These are phyloP conservation scores for Hypoxylon rickii DNA, from an alignment of 495 filamentous ascomycete species.

Conservation along the genomic window DNA sequence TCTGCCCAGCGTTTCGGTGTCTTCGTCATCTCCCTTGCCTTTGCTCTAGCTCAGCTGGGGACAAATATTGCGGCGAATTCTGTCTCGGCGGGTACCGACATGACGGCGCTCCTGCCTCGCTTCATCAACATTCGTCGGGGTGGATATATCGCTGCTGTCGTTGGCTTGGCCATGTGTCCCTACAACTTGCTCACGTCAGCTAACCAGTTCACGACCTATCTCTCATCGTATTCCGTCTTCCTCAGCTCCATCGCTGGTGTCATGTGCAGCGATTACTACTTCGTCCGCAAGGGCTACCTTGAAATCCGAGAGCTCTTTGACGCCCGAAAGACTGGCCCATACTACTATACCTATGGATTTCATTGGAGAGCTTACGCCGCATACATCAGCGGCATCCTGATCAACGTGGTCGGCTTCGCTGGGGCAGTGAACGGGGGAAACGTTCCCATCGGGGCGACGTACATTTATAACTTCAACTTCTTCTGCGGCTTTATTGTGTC, in stretches of 20 bases:
- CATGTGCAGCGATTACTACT: slow-evolving; percentile 88
- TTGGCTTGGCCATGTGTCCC: slow-evolving; percentile 88
- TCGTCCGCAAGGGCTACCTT: slow-evolving; percentile 82
- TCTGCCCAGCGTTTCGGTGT: slow-evolving; percentile 82
- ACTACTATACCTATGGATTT: slow-evolving; percentile 75
- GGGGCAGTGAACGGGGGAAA: slow-evolving; percentile 69
- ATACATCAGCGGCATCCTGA: slow-evolving; percentile 82
- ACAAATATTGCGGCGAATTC: slow-evolving; percentile 95
- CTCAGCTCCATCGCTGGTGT: slow-evolving; percentile 90
- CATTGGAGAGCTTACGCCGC: slow-evolving; percentile 83
- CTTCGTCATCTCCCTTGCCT: slow-evolving; percentile 82
- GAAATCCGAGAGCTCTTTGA: slow-evolving; percentile 81
- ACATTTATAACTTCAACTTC: slow-evolving; percentile 90
- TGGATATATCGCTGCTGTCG: slow-evolving; percentile 82
- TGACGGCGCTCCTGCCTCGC: slow-evolving; percentile 87
- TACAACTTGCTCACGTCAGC: slow-evolving; percentile 77
- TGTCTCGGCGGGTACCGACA: slow-evolving; percentile 85
- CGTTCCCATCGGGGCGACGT: slow-evolving; percentile 76
- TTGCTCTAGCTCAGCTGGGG: slow-evolving; percentile 84
- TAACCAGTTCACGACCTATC: slow-evolving; percentile 95
- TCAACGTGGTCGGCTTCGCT: slow-evolving; percentile 92
- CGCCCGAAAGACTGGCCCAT: slow-evolving; percentile 65
- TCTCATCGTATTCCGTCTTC: slow-evolving; percentile 95
- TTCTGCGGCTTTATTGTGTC: slow-evolving; percentile 83
- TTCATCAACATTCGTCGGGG: slow-evolving; percentile 89